These are phyloP conservation scores for Leucosporidium yakuticum DNA, from an alignment of 768 basidiomycete species.

Conservation along the genomic window DNA sequence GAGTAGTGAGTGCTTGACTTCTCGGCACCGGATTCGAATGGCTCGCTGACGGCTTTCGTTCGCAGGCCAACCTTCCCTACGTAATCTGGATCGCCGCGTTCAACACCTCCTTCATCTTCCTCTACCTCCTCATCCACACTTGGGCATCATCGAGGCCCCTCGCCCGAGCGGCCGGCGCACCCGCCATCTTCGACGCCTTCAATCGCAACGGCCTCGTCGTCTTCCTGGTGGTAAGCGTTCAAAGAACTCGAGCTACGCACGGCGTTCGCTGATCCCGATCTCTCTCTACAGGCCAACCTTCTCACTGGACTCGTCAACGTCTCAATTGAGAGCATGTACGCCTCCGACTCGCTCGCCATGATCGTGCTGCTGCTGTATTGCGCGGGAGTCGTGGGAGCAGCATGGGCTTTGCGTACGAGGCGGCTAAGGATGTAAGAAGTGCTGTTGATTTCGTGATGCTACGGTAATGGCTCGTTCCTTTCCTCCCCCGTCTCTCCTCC, in stretches of 20 bases:
- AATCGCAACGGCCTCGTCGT: slow-evolving; percentile 72
- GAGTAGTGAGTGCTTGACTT: slow-evolving; percentile 52
- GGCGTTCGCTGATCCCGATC: not conserved
- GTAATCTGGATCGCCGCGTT: slow-evolving; percentile 81
- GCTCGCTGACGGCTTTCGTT: not conserved
- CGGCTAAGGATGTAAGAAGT: slow-evolving; percentile 33
- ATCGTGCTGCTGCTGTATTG: slow-evolving; percentile 59
- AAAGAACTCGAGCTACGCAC: not conserved
- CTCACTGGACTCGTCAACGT: slow-evolving; percentile 79
- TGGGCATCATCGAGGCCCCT: slow-evolving; percentile 48
- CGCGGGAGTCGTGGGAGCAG: slow-evolving; percentile 50
- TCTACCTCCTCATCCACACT: slow-evolving; percentile 71
- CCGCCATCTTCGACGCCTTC: slow-evolving; percentile 64
- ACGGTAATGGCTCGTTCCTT: too few species aligned
- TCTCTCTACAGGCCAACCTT: slow-evolving; percentile 64
- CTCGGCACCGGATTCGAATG: not conserved
- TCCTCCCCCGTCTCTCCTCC: too few species aligned
- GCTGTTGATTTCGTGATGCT: too few species aligned
- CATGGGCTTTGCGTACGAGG: slow-evolving; percentile 24
- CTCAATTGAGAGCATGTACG: slow-evolving; percentile 73
- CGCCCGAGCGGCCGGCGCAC: slow-evolving; percentile 37
- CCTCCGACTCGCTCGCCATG: slow-evolving; percentile 55
- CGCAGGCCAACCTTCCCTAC: slow-evolving; percentile 79
- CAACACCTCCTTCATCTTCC: slow-evolving; percentile 77
- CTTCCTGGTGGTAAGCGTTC: slow-evolving; percentile 67